Conservation (phyloP, 1,284 basidiomycete species). For the Puccinia novopanici region DNA sequence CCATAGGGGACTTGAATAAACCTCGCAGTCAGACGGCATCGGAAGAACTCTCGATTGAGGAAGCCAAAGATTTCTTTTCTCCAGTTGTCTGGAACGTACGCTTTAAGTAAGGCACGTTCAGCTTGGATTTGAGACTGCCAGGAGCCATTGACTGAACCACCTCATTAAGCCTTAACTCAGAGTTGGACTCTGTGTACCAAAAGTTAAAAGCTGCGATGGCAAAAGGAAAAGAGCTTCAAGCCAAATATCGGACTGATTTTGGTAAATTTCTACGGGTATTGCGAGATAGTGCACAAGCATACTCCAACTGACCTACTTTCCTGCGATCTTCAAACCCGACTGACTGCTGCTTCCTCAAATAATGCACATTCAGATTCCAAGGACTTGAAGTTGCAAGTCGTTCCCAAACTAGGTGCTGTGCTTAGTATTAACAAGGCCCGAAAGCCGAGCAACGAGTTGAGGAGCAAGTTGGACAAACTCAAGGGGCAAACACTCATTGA, state of each 20-base stretch:
- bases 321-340: not conserved
- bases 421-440: slow-evolving; percentile 28
- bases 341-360: not conserved
- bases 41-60: slow-evolving; percentile 15
- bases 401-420: slow-evolving; percentile 25
- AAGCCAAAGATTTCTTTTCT: slow-evolving; percentile 33
- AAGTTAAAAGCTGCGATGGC: slow-evolving; percentile 9
- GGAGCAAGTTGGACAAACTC: slow-evolving; percentile 28
- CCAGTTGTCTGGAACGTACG: slow-evolving; percentile 32
- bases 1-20: not conserved
- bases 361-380: slow-evolving; percentile 22
- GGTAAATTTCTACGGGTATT: not conserved
- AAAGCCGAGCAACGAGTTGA: slow-evolving; percentile 19
- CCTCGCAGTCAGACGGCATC: not conserved
- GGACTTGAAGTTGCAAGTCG: slow-evolving; percentile 28
- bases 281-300: not conserved
- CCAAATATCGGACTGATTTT: slow-evolving; percentile 21
- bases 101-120: slow-evolving; percentile 23
- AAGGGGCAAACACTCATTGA: slow-evolving; percentile 8
- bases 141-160: slow-evolving; percentile 1
- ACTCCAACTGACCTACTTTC: not conserved
- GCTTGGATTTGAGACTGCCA: not conserved
- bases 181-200: slow-evolving; percentile 21
- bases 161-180: slow-evolving; percentile 19
- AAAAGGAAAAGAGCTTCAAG: slow-evolving; percentile 33